A percentile compares a stretch with the other conserved stretches of the same genome.
These are phyloP conservation scores for Coprinopsis marcescibilis DNA, from an alignment of 768 basidiomycete species.

Conservation along the genomic window DNA sequence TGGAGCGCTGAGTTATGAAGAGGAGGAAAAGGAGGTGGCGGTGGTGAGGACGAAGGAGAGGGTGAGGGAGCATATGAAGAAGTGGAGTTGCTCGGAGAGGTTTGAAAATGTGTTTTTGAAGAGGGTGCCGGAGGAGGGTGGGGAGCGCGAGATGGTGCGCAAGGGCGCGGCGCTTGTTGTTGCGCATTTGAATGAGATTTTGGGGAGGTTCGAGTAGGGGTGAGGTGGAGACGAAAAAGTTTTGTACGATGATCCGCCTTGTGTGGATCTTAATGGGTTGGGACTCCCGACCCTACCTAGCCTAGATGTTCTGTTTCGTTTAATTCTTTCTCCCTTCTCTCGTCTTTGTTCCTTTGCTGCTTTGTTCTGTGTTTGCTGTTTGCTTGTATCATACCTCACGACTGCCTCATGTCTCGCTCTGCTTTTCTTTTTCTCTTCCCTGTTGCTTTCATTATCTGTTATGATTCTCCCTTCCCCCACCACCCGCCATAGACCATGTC, in stretches of 20 bases:
- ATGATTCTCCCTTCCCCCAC: not conserved
- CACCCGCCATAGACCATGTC: not conserved
- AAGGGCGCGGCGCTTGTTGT: too few species aligned
- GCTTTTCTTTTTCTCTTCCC: not conserved
- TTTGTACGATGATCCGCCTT: too few species aligned
- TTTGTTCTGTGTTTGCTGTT: not conserved
- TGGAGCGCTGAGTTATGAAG: too few species aligned
- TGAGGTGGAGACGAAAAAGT: too few species aligned
- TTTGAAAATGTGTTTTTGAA: not conserved
- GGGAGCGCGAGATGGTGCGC: too few species aligned
- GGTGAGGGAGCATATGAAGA: not conserved
- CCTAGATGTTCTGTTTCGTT: too few species aligned
- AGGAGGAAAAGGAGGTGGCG: not conserved
- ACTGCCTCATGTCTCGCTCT: not conserved
- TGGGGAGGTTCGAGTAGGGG: too few species aligned
- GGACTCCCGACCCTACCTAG: too few species aligned
- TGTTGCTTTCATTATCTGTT: not conserved
- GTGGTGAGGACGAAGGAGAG: not conserved
- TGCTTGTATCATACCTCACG: not conserved
- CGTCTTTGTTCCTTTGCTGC: not conserved
- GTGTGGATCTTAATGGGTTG: too few species aligned
- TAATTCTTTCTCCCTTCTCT: too few species aligned
- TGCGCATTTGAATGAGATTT: too few species aligned
- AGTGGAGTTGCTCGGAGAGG: not conserved
- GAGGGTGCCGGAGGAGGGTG: too few species aligned